phyloP scores from a whole-genome alignment of 129 eudicot species.

The Pseudognaphalium luteoalbum region DNA sequence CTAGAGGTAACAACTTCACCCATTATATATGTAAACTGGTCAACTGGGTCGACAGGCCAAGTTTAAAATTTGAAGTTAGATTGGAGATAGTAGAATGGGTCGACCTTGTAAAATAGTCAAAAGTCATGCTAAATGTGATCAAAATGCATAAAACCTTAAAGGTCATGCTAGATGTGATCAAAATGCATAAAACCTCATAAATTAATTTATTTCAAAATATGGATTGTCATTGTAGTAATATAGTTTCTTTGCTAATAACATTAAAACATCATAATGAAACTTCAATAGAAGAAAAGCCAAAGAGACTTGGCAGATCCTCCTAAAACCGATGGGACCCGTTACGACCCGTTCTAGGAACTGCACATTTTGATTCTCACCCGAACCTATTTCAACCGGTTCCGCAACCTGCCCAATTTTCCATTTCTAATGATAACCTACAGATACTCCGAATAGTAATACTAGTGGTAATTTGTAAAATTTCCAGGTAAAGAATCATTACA shows the following conservation, averaged over 20 bases:
- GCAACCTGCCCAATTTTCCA: neutral
- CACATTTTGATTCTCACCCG: neutral
- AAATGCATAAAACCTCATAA: neutral
- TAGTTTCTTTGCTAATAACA: neutral
- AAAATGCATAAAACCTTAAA: neutral
- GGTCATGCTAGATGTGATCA: too few species aligned
- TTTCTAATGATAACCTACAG: neutral
- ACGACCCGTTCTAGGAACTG: neutral
- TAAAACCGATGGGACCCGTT: neutral
- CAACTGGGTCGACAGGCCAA: neutral
- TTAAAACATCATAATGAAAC: neutral
- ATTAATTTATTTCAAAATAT: neutral
- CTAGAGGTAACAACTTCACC: neutral
- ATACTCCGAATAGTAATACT: slow-evolving; percentile 2
- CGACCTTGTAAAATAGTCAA: neutral
- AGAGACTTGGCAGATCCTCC: neutral
- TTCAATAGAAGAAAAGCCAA: neutral
- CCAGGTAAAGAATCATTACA: slow-evolving; percentile 40
- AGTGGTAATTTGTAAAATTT: neutral
- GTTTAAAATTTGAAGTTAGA: neutral
- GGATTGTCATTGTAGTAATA: slow-evolving; percentile 1
- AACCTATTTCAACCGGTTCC: neutral
- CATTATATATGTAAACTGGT: neutral
- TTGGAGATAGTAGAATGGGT: neutral
- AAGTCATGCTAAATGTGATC: neutral